phyloP scores from a whole-genome alignment of 1,139 yeast genomes.

The Nadsonia commutata region DNA sequence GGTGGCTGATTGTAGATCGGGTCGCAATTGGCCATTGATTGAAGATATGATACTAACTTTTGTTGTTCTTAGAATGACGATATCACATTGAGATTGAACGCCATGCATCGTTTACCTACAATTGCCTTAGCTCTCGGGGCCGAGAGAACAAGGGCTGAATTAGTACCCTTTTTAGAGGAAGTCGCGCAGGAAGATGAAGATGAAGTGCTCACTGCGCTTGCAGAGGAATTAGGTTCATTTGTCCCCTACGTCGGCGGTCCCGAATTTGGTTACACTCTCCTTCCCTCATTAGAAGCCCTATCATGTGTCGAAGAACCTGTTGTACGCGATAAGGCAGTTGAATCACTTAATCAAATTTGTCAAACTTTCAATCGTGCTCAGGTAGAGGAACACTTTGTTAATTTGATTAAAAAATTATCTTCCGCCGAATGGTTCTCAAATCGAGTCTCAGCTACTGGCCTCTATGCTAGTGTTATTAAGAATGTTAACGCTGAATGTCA shows the following conservation, averaged over 20 bases:
- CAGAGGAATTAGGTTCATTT: slow-evolving; percentile 78
- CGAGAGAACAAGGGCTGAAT: slow-evolving; percentile 77
- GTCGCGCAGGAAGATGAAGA: slow-evolving; percentile 98
- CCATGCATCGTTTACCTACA: slow-evolving; percentile 88
- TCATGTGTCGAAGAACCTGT: slow-evolving; percentile 97
- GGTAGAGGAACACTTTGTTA: slow-evolving; percentile 51
- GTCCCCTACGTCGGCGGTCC: slow-evolving; percentile 83
- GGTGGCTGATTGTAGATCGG: background rate
- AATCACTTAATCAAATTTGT: slow-evolving; percentile 62
- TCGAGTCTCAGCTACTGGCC: slow-evolving; percentile 84
- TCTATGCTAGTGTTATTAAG: slow-evolving; percentile 57
- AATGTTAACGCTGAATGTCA: slow-evolving; percentile 36
- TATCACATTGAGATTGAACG: slow-evolving; percentile 81
- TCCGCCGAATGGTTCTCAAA: slow-evolving; percentile 92
- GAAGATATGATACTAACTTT: background rate
- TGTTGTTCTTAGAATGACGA: slow-evolving; percentile 48
- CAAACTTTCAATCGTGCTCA: slow-evolving; percentile 52
- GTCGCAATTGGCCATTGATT: background rate
- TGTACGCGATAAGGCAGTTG: slow-evolving; percentile 89
- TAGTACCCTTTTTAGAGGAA: slow-evolving; percentile 74
- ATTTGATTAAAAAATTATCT: slow-evolving; percentile 62
- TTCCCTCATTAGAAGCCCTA: slow-evolving; percentile 77
- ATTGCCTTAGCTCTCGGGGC: slow-evolving; percentile 93
- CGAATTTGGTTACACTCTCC: slow-evolving; percentile 55
- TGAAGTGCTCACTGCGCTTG: slow-evolving; percentile 88